These are phyloP conservation scores for Linum usitatissimum DNA, from an alignment of 345 rosid genomes.

Conservation along the genomic window DNA sequence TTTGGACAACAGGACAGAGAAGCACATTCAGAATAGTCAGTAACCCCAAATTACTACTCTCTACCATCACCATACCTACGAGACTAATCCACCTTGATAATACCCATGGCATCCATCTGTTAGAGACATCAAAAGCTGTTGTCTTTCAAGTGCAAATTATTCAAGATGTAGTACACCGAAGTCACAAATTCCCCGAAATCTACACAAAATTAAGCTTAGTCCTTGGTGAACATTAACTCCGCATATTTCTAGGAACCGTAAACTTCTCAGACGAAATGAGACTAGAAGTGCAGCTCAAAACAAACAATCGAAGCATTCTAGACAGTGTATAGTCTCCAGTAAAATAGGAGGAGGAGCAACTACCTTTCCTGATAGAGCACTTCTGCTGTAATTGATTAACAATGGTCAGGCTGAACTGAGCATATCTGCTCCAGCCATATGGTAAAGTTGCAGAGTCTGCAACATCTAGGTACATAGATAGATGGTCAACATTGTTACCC, in stretches of 20 bases:
- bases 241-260: not conserved
- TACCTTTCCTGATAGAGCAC: constrained; percentile 29
- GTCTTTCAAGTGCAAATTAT: not conserved
- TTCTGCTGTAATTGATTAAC: constrained; percentile 30
- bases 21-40: not conserved
- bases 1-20: not conserved
- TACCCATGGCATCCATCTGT: not conserved
- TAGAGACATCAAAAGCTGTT: not conserved
- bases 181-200: not conserved
- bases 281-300: not conserved
- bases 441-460: constrained; percentile 35
- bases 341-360: not conserved
- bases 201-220: not conserved
- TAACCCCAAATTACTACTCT: not conserved
- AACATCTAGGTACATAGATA: constrained; percentile 35
- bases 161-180: not conserved
- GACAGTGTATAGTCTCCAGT: not conserved
- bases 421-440: constrained; percentile 41
- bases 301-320: constrained; percentile 1
- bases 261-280: not conserved
- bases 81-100: not conserved
- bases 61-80: not conserved
- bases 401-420: constrained; percentile 29
- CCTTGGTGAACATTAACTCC: not conserved
- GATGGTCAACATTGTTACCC: constrained; percentile 35